Evolutionary conservation across 169 alveolate species (phyloP).

Genomic region (Cryptosporidium tyzzeri): DNA sequence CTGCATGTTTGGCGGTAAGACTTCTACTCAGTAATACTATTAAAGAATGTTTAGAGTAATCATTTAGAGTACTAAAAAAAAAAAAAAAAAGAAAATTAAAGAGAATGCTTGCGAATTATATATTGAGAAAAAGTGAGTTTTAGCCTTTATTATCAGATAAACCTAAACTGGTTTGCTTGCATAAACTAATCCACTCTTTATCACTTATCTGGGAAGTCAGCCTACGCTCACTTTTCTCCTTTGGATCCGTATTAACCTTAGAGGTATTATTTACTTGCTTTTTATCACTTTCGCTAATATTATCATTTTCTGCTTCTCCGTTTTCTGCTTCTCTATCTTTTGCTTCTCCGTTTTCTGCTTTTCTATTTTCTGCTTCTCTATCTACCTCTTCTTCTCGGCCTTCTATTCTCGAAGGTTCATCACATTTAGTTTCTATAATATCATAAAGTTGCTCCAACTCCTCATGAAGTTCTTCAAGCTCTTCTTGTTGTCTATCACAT

Average conservation of each 20-base stretch:
- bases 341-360: neutral
- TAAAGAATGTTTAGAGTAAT: neutral
- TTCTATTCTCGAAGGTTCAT: neutral
- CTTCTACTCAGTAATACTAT: neutral
- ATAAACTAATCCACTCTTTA: constrained; percentile 56
- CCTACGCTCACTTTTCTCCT: neutral
- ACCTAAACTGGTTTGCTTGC: constrained; percentile 51
- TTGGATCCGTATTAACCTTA: neutral
- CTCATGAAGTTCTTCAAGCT: constrained; percentile 88
- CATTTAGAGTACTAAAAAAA: too few relatives aligned
- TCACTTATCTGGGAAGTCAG: constrained; percentile 15
- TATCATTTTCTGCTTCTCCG: neutral
- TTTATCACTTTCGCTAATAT: neutral
- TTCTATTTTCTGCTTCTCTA: neutral
- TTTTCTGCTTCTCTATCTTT: neutral
- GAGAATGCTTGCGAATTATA: too few relatives aligned
- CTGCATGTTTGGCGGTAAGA: neutral
- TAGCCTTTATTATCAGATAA: neutral
- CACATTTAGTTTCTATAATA: constrained; percentile 13
- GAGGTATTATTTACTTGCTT: neutral
- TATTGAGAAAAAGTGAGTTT: neutral
- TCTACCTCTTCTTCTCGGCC: neutral
- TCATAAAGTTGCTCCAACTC: constrained; percentile 83
- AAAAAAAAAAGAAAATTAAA: too few relatives aligned
- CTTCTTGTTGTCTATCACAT: constrained; percentile 91